Percentiles rank a stretch among this genome's conserved stretches.
Evolutionary conservation across 2,329 filamentous ascomycete genomes (phyloP).

Genomic region (Trichophyton rubrum): DNA sequence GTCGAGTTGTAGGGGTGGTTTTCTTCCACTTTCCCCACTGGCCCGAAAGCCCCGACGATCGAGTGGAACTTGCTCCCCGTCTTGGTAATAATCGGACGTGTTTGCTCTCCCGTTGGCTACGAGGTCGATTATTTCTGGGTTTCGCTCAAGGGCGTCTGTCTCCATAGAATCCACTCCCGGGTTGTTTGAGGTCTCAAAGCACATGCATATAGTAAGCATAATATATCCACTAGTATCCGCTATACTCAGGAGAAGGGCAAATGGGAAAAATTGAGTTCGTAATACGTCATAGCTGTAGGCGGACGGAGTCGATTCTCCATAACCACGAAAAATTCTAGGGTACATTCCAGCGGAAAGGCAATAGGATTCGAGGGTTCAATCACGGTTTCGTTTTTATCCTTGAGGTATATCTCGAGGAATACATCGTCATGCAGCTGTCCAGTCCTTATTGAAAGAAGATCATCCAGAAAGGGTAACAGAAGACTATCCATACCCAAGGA

Average conservation of each 20-base stretch:
- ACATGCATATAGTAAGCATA: background rate
- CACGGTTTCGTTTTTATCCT: background rate
- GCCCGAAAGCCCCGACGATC: conserved; percentile 1
- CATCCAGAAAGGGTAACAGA: background rate
- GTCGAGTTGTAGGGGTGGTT: background rate
- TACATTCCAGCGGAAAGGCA: background rate
- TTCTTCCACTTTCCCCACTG: background rate
- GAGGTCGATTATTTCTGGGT: background rate
- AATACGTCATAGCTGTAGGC: background rate
- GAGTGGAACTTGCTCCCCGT: background rate
- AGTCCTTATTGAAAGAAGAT: background rate
- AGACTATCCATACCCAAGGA: background rate
- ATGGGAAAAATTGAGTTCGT: background rate
- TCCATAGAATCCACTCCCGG: background rate
- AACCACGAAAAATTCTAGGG: conserved; percentile 4
- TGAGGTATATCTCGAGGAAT: background rate
- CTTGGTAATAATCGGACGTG: conserved; percentile 1
- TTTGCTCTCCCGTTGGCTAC: background rate
- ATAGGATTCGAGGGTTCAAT: background rate
- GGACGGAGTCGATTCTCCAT: conserved; percentile 3
- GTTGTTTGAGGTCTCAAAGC: background rate
- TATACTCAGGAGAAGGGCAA: background rate
- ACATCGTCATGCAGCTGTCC: background rate
- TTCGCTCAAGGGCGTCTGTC: background rate
- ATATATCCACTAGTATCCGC: conserved; percentile 1